These are phyloP conservation scores for Zygosaccharomyces pseudobailii DNA, from an alignment of 1,139 yeast species.

Conservation along the genomic window DNA sequence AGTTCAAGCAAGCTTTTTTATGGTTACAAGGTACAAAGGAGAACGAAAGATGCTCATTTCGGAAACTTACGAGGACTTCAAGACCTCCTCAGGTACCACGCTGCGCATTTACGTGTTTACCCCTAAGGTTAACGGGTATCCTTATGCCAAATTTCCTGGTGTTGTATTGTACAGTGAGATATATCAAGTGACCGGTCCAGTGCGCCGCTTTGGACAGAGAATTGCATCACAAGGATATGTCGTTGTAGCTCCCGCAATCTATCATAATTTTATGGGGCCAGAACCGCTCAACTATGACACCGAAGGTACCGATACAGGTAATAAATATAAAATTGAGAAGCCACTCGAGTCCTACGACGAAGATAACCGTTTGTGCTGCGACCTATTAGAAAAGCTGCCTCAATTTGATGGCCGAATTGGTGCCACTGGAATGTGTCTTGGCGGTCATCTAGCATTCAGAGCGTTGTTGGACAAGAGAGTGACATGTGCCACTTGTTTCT, in stretches of 20 bases:
- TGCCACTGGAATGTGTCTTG: slow-evolving; percentile 84
- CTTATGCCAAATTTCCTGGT: slow-evolving; percentile 73
- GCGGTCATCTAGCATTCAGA: slow-evolving; percentile 78
- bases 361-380: slow-evolving; percentile 61
- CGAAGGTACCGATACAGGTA: slow-evolving; percentile 74
- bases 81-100: slow-evolving; percentile 61
- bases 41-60: slow-evolving; percentile 54
- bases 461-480: slow-evolving; percentile 64
- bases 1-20: background rate
- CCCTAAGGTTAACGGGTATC: slow-evolving; percentile 67
- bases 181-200: slow-evolving; percentile 74
- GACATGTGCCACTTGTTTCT: slow-evolving; percentile 67
- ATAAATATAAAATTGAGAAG: slow-evolving; percentile 59
- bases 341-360: slow-evolving; percentile 72
- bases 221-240: slow-evolving; percentile 79
- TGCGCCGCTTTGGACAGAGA: slow-evolving; percentile 67
- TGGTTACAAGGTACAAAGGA: background rate
- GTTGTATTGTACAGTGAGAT: slow-evolving; percentile 77
- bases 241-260: slow-evolving; percentile 72
- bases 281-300: slow-evolving; percentile 67
- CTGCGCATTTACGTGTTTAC: slow-evolving; percentile 64
- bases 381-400: slow-evolving; percentile 50
- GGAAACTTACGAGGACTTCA: slow-evolving; percentile 60
- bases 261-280: slow-evolving; percentile 64
- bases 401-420: slow-evolving; percentile 71